phyloP scores from a whole-genome alignment of 768 basidiomycete species.

The Termitomyces sp. region DNA sequence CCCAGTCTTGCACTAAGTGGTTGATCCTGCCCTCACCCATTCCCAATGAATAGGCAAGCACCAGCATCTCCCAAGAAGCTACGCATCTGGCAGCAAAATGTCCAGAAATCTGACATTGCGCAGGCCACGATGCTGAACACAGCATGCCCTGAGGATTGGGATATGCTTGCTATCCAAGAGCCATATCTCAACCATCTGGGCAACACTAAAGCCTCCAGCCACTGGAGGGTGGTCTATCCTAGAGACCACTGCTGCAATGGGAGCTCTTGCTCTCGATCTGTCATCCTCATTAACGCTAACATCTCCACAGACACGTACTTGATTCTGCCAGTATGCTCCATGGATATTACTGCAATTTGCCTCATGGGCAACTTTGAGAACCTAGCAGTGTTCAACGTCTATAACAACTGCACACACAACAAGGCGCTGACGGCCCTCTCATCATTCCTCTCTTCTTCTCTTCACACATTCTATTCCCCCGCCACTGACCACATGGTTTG shows the following conservation, averaged over 20 bases:
- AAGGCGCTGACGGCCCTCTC: not conserved
- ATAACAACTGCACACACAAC: conserved; percentile 9
- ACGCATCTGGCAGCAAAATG: too few relatives aligned
- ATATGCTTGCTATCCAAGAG: conserved; percentile 30
- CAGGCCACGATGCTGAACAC: conserved; percentile 17
- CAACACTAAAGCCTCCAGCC: conserved; percentile 11
- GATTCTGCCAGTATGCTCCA: not conserved
- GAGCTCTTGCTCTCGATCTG: not conserved
- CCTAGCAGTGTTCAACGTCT: conserved; percentile 1
- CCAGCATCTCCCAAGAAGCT: too few relatives aligned
- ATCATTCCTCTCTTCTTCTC: not conserved
- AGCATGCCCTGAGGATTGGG: conserved; percentile 13
- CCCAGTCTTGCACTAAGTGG: too few relatives aligned
- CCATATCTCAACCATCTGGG: conserved; percentile 21
- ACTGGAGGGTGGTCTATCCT: conserved; percentile 7
- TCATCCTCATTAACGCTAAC: too few relatives aligned
- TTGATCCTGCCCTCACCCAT: too few relatives aligned
- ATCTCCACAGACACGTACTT: conserved; percentile 1
- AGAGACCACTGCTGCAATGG: not conserved
- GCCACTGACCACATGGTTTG: too few relatives aligned
- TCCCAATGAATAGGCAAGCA: too few relatives aligned
- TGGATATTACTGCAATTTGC: not conserved
- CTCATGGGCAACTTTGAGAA: not conserved
- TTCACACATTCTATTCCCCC: not conserved
- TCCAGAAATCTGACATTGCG: too few relatives aligned